phyloP scores from a whole-genome alignment of 768 basidiomycete genomes.

The Serendipita vermifera region DNA sequence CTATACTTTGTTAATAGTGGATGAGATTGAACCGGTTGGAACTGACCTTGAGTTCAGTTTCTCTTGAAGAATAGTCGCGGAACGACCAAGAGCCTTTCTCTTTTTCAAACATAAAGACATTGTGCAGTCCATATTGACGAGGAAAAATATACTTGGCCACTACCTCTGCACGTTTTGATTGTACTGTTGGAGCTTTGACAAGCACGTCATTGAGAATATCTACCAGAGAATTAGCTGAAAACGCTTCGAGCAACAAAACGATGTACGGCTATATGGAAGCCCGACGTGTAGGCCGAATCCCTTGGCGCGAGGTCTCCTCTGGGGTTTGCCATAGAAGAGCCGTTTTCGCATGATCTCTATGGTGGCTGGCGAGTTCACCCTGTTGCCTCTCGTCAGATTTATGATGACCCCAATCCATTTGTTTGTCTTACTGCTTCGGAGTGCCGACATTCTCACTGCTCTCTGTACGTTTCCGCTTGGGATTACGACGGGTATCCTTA shows the following conservation, averaged over 20 bases:
- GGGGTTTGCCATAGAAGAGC: constrained; percentile 56
- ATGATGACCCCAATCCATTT: constrained; percentile 1
- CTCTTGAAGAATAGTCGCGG: constrained; percentile 47
- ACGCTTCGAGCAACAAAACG: not conserved
- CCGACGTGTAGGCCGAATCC: constrained; percentile 44
- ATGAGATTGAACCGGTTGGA: constrained; percentile 13
- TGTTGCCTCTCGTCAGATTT: constrained; percentile 17
- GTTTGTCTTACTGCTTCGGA: constrained; percentile 22
- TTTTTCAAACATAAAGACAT: constrained; percentile 34
- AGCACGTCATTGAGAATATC: constrained; percentile 48
- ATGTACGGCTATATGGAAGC: constrained; percentile 49
- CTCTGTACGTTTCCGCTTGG: constrained; percentile 19
- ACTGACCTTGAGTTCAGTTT: constrained; percentile 54
- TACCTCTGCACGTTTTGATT: constrained; percentile 44
- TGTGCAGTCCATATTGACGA: constrained; percentile 55
- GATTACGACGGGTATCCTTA: constrained; percentile 11
- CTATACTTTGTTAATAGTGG: constrained; percentile 16
- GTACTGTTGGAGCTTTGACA: constrained; percentile 35
- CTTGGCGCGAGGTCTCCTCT: constrained; percentile 32
- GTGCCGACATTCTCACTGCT: constrained; percentile 16
- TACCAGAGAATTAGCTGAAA: constrained; percentile 20
- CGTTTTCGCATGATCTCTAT: constrained; percentile 40
- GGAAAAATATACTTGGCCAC: constrained; percentile 73
- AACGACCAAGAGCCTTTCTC: constrained; percentile 24
- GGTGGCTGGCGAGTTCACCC: constrained; percentile 34